Evolutionary conservation across 2,329 filamentous ascomycete species (phyloP).

Genomic region (Epichloe sp.): DNA sequence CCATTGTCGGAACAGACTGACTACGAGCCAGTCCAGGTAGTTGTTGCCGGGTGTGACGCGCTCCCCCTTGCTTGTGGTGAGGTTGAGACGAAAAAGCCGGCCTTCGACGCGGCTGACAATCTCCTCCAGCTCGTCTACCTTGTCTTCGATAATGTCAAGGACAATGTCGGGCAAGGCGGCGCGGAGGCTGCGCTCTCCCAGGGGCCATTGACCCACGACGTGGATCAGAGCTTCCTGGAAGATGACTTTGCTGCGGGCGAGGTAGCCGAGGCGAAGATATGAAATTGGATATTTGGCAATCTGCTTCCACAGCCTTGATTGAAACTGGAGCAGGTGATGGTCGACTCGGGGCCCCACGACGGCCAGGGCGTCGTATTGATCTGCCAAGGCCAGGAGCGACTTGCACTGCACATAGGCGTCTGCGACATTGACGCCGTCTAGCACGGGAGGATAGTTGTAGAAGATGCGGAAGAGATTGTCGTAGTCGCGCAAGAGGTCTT

Average conservation of each 20-base stretch:
- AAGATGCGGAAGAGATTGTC: constrained; percentile 93
- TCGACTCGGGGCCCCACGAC: constrained; percentile 85
- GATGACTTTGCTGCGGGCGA: constrained; percentile 71
- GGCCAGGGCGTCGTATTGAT: constrained; percentile 82
- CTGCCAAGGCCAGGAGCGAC: constrained; percentile 73
- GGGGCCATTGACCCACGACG: constrained; percentile 88
- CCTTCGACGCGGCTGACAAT: constrained; percentile 67
- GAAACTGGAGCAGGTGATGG: constrained; percentile 86
- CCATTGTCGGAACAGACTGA: constrained; percentile 85
- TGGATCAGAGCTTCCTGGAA: constrained; percentile 84
- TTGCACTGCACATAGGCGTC: constrained; percentile 92
- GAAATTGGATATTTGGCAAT: constrained; percentile 92
- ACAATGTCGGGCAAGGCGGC: constrained; percentile 60
- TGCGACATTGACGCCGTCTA: constrained; percentile 81
- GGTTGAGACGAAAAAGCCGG: constrained; percentile 65
- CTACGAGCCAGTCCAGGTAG: constrained; percentile 81
- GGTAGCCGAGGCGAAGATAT: constrained; percentile 79
- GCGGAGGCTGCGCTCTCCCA: constrained; percentile 63
- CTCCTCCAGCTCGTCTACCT: constrained; percentile 83
- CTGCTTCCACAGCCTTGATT: constrained; percentile 84
- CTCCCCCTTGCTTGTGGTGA: constrained; percentile 70
- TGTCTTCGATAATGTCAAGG: constrained; percentile 85
- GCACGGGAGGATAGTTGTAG: constrained; percentile 76
- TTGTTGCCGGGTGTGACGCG: constrained; percentile 65
- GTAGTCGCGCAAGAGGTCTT: constrained; percentile 79